Conservation (phyloP, 345 rosid species). For the Rubroshorea leprosula region DNA sequence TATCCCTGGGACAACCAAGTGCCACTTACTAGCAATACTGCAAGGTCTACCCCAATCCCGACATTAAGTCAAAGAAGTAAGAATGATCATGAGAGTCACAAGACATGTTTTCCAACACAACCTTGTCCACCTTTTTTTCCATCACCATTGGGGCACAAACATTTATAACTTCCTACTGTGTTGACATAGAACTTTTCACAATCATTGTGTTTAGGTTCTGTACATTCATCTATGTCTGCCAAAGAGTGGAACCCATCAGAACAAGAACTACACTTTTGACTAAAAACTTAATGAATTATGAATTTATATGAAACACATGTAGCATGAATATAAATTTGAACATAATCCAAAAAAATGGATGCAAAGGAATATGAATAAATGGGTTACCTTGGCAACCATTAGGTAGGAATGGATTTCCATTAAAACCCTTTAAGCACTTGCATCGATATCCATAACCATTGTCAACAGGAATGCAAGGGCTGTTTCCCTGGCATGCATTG, state of each 20-base stretch:
- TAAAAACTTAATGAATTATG: no score
- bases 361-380: no score
- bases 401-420: conserved; percentile 18
- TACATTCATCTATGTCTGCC: conserved; percentile 14
- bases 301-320: not conserved
- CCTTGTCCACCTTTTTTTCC: conserved; percentile 3
- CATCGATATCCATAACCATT: conserved; percentile 6
- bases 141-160: conserved; percentile 6
- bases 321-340: no score
- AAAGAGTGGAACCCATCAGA: no score
- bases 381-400: conserved; percentile 16
- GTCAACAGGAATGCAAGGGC: conserved; percentile 1
- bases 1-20: conserved; percentile 2
- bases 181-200: conserved; percentile 11
- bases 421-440: conserved; percentile 7
- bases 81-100: no score
- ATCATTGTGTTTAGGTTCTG: not conserved
- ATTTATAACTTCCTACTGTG: not conserved
- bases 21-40: not conserved
- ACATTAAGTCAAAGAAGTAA: not conserved
- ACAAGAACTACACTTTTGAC: no score
- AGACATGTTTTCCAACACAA: no score
- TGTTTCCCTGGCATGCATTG: conserved; percentile 15
- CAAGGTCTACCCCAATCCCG: not conserved
- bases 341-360: no score